These are phyloP conservation scores for Penicillium sp. DNA, from an alignment of 2,329 filamentous ascomycete genomes.

Conservation along the genomic window DNA sequence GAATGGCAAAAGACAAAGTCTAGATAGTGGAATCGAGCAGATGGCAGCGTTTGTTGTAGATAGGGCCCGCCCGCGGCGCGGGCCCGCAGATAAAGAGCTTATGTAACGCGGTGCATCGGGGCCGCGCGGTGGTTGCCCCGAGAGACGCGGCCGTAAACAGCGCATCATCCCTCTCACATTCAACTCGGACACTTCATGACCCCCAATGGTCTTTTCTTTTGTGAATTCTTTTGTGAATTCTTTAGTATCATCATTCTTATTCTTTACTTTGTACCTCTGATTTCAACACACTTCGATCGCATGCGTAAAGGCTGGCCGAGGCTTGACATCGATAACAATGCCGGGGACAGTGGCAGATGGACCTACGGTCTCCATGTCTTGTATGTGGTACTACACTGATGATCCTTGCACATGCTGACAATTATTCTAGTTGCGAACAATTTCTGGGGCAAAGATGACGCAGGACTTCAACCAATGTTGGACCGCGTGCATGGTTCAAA, in stretches of 20 bases:
- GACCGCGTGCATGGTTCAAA: slow-evolving; percentile 95
- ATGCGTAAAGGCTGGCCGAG: slow-evolving; percentile 39
- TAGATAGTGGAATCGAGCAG: too few species aligned
- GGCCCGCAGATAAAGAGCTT: slow-evolving; percentile 2
- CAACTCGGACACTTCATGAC: slow-evolving; percentile 18
- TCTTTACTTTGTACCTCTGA: slow-evolving; percentile 9
- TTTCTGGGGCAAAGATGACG: slow-evolving; percentile 99
- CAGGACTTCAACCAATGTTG: slow-evolving; percentile 84
- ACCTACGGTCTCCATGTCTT: slow-evolving; percentile 66
- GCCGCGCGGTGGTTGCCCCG: slow-evolving; percentile 20
- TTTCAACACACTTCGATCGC: slow-evolving; percentile 13
- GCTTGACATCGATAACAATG: slow-evolving; percentile 48
- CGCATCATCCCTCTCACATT: slow-evolving; percentile 18
- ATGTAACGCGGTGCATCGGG: slow-evolving; percentile 12
- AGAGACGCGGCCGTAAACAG: slow-evolving; percentile 26
- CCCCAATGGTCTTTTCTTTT: slow-evolving; percentile 18
- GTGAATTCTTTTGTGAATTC: background rate
- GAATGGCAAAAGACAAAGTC: too few species aligned
- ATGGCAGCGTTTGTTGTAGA: too few species aligned
- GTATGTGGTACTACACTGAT: slow-evolving; percentile 42
- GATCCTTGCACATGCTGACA: slow-evolving; percentile 3
- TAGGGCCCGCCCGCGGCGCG: too few species aligned
- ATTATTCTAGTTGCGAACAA: slow-evolving; percentile 77
- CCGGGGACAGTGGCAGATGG: slow-evolving; percentile 60
- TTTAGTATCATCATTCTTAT: slow-evolving; percentile 8